phyloP scores from a whole-genome alignment of 2,329 filamentous ascomycete genomes.

The Phialophora chinensis region DNA sequence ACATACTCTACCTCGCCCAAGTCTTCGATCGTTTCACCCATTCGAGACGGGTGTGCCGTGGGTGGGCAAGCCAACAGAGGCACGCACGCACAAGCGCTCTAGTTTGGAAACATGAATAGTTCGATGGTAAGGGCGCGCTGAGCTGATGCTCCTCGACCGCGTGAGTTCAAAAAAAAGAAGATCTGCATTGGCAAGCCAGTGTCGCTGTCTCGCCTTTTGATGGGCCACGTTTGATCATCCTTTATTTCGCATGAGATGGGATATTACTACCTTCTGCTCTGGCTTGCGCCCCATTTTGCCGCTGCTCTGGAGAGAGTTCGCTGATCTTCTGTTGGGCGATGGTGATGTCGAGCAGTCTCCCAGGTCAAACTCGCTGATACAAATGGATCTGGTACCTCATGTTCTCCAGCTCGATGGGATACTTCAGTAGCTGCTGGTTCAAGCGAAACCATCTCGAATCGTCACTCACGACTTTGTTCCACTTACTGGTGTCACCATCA shows the following conservation, averaged over 20 bases:
- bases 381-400: constrained; percentile 95
- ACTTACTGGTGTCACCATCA: constrained; percentile 49
- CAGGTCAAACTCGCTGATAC: constrained; percentile 59
- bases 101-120: too few relatives aligned
- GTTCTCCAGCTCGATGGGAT: constrained; percentile 87
- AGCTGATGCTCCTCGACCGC: too few relatives aligned
- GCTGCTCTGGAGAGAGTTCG: background rate
- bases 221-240: background rate
- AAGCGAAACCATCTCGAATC: constrained; percentile 88
- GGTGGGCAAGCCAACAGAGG: too few relatives aligned
- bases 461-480: constrained; percentile 76
- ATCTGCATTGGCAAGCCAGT: background rate
- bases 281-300: background rate
- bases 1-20: too few relatives aligned
- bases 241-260: background rate
- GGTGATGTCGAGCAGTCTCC: background rate
- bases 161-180: background rate
- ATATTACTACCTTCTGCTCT: background rate
- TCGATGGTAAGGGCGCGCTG: too few relatives aligned
- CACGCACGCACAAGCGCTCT: too few relatives aligned
- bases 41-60: too few relatives aligned
- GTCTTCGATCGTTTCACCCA: too few relatives aligned
- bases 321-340: background rate
- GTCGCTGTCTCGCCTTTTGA: background rate
- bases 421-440: constrained; percentile 63